Evolutionary conservation across 2,329 filamentous ascomycete genomes (phyloP).

Genomic region (Calonectria leucothoes): DNA sequence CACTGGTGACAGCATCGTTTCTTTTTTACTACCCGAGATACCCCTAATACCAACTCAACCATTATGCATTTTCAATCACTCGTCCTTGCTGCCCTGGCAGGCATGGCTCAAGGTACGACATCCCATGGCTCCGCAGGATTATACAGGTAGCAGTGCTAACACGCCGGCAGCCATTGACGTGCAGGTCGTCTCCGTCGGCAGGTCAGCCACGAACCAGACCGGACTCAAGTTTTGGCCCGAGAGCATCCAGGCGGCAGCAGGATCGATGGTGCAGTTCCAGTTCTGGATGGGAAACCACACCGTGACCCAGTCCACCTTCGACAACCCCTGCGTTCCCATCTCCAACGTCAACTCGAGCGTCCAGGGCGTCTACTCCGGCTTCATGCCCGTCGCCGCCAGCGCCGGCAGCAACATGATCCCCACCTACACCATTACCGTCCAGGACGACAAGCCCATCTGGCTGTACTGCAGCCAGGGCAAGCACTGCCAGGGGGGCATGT

Average conservation of each 20-base stretch:
- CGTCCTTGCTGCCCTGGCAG: conserved; percentile 59
- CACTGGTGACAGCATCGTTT: conserved; percentile 32
- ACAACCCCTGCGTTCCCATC: conserved; percentile 75
- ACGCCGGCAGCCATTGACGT: conserved; percentile 53
- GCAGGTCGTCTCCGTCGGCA: conserved; percentile 74
- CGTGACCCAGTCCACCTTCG: conserved; percentile 81
- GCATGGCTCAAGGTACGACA: conserved; percentile 58
- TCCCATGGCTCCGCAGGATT: background rate
- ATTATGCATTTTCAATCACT: conserved; percentile 65
- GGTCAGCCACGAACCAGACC: conserved; percentile 59
- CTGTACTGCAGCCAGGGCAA: conserved; percentile 79
- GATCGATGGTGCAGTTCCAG: conserved; percentile 75
- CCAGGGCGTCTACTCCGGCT: conserved; percentile 75
- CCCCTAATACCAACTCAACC: conserved; percentile 44
- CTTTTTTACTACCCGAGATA: conserved; percentile 31
- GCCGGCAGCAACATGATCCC: conserved; percentile 63
- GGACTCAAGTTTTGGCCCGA: conserved; percentile 73
- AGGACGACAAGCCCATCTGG: conserved; percentile 79
- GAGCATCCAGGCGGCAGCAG: conserved; percentile 70
- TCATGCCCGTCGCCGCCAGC: conserved; percentile 70
- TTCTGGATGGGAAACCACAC: conserved; percentile 80
- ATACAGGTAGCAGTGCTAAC: conserved; percentile 9
- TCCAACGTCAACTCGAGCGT: conserved; percentile 61
- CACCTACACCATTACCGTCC: conserved; percentile 78
- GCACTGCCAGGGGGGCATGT: conserved; percentile 82